Conservation (phyloP, 139 green algal genomes). For the Tetradesmus obliquus region DNA sequence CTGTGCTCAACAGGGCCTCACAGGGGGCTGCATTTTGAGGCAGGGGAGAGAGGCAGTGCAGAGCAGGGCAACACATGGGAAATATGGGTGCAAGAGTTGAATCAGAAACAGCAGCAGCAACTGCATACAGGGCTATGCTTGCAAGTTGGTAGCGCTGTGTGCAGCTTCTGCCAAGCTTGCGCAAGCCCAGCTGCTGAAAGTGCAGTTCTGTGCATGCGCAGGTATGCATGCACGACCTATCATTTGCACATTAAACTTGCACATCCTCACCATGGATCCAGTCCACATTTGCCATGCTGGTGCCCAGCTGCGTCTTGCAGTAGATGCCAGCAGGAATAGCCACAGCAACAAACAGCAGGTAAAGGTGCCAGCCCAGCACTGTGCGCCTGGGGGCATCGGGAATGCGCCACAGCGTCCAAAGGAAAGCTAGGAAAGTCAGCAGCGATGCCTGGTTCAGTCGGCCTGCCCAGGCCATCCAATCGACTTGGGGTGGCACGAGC, state of each 20-base stretch:
- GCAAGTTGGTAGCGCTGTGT: not conserved
- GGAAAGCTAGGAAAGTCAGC: constrained; percentile 31
- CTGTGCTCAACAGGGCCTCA: constrained; percentile 14
- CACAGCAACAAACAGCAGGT: constrained; percentile 35
- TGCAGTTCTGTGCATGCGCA: not conserved
- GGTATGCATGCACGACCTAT: not conserved
- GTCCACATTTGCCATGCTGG: constrained; percentile 33
- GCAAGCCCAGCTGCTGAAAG: not conserved
- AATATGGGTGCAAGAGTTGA: not conserved
- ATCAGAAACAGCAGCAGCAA: not conserved
- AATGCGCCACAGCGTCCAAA: not conserved
- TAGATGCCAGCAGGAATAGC: constrained; percentile 40
- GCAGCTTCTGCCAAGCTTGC: no score
- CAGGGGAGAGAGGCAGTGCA: not conserved
- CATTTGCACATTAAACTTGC: not conserved
- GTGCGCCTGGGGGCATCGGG: constrained; percentile 10
- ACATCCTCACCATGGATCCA: constrained; percentile 25
- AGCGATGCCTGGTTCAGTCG: constrained; percentile 19
- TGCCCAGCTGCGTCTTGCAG: constrained; percentile 16
- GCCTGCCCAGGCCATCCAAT: not conserved
- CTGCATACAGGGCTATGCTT: not conserved
- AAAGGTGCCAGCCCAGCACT: not conserved
- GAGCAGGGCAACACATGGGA: no score
- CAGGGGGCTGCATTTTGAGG: not conserved
- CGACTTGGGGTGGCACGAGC: not conserved